phyloP scores from a whole-genome alignment of 768 basidiomycete genomes.

The Saitozyma podzolica region DNA sequence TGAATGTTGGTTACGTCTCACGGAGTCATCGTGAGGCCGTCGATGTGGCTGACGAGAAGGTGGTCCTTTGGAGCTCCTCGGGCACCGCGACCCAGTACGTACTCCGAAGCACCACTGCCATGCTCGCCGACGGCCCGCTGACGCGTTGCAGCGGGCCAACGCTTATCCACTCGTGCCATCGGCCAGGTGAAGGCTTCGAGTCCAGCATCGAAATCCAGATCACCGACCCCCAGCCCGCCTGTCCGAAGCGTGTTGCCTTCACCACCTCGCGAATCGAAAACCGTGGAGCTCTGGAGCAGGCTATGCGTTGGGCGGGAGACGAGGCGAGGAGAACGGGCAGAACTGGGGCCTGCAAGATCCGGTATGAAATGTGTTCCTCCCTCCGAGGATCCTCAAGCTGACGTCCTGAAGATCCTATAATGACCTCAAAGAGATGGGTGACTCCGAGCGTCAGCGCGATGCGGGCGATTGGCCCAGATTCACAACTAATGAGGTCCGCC shows the following conservation, averaged over 20 bases:
- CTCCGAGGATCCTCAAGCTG: neutral
- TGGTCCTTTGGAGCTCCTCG: constrained; percentile 9
- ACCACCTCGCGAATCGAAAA: constrained; percentile 1
- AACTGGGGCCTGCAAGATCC: neutral
- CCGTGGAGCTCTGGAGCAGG: constrained; percentile 5
- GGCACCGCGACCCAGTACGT: constrained; percentile 18
- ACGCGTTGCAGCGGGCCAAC: constrained; percentile 21
- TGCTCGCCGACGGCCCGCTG: neutral
- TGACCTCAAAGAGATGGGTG: constrained; percentile 3
- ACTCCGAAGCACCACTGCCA: neutral
- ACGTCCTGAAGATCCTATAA: constrained; percentile 9
- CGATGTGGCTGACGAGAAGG: constrained; percentile 8
- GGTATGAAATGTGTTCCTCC: constrained; percentile 5
- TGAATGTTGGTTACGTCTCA: neutral
- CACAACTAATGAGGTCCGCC: constrained; percentile 20
- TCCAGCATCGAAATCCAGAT: constrained; percentile 17
- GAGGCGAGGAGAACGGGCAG: constrained; percentile 15
- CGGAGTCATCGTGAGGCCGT: neutral
- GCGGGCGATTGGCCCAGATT: constrained; percentile 1
- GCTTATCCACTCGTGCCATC: constrained; percentile 15
- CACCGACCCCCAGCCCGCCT: neutral
- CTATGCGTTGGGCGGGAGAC: constrained; percentile 20
- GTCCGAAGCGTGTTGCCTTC: constrained; percentile 2
- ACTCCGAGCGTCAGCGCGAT: neutral
- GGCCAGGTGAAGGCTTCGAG: constrained; percentile 7